Percentiles rank a stretch among this genome's conserved stretches.
These are phyloP conservation scores for Ceratobasidium sp. DNA, from an alignment of 1,284 basidiomycete genomes.

Conservation along the genomic window DNA sequence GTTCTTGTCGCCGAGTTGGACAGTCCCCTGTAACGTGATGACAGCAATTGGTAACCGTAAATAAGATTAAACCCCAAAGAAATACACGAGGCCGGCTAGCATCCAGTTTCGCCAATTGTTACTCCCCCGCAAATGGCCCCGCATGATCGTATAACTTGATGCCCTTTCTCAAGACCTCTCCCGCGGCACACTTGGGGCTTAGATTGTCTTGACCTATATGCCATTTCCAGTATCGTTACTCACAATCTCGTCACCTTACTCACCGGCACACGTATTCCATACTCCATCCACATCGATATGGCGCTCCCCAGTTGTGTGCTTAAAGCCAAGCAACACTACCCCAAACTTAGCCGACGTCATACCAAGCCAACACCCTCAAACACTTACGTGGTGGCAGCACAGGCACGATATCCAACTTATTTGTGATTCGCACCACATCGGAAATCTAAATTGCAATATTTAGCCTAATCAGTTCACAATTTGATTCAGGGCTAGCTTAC, in stretches of 20 bases:
- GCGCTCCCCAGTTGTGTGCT: conserved; percentile 64
- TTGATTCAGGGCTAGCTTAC: neutral
- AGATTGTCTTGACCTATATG: conserved; percentile 15
- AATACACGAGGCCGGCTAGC: neutral
- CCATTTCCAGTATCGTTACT: neutral
- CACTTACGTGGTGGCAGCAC: conserved; percentile 51
- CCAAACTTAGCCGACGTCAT: neutral
- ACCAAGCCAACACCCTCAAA: neutral
- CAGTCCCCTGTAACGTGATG: too few relatives aligned
- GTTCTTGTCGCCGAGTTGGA: too few relatives aligned
- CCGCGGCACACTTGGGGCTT: conserved; percentile 13
- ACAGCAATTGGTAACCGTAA: too few relatives aligned
- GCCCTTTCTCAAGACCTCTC: conserved; percentile 10
- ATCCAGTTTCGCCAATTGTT: neutral
- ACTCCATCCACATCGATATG: conserved; percentile 59
- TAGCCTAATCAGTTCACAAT: neutral
- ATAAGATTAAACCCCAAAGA: neutral
- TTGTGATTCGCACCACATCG: conserved; percentile 58
- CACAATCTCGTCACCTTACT: neutral
- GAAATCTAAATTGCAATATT: conserved; percentile 35
- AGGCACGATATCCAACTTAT: conserved; percentile 56
- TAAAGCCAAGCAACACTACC: conserved; percentile 56
- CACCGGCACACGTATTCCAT: conserved; percentile 60
- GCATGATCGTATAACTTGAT: conserved; percentile 7
- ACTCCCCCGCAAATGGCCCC: conserved; percentile 24